A percentile compares a stretch with the other conserved stretches of the same genome.
Evolutionary conservation across 176 grass and related monocot species (phyloP).

Genomic region (Aegilops umbellulata): DNA sequence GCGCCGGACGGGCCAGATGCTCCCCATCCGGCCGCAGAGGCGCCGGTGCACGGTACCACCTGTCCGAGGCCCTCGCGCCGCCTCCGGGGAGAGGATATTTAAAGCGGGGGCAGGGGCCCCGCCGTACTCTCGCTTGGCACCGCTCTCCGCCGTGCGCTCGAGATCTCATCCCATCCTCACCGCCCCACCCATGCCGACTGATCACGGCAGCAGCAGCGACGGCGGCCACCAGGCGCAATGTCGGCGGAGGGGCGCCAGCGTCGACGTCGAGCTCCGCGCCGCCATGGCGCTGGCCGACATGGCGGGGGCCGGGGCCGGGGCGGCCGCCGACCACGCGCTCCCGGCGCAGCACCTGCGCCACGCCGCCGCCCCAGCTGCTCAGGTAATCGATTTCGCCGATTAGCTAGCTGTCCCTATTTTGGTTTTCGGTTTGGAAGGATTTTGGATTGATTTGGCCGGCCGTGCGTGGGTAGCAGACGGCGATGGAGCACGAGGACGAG

Average conservation of each 20-base stretch:
- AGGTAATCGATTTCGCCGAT: neutral
- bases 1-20: constrained; percentile 6
- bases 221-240: constrained; percentile 33
- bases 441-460: neutral
- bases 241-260: constrained; percentile 32
- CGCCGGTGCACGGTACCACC: constrained; percentile 10
- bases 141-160: neutral
- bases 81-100: constrained; percentile 25
- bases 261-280: constrained; percentile 76
- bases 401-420: neutral
- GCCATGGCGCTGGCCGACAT: constrained; percentile 67
- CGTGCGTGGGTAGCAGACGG: neutral
- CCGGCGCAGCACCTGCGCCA: neutral
- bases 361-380: neutral
- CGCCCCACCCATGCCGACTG: constrained; percentile 26
- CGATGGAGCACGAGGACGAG: constrained; percentile 10
- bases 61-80: constrained; percentile 14
- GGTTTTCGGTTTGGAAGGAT: neutral
- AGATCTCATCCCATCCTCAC: neutral
- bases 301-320: constrained; percentile 28
- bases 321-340: neutral
- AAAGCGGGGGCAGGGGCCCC: neutral
- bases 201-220: constrained; percentile 36
- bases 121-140: constrained; percentile 2
- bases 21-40: neutral